These are phyloP conservation scores for Mucor sp. DNA, from an alignment of 371 early-diverging fungal genomes.

Conservation along the genomic window DNA sequence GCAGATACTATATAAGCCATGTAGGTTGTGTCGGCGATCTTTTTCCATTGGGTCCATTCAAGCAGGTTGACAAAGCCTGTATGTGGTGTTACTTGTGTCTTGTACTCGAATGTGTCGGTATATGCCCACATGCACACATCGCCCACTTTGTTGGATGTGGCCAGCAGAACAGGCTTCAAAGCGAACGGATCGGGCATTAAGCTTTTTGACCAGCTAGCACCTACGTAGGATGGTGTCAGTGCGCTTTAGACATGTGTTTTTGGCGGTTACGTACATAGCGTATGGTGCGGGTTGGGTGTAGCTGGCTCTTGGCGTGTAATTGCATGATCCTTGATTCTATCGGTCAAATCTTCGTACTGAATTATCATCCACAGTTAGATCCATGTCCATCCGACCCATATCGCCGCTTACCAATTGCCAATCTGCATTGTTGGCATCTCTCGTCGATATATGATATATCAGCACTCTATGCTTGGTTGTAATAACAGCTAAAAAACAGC, in stretches of 20 bases:
- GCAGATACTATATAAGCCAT: conserved; percentile 16
- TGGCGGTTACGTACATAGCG: conserved; percentile 17
- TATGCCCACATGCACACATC: conserved; percentile 29
- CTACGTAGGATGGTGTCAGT: not conserved
- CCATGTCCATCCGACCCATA: not conserved
- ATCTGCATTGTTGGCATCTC: conserved; percentile 13
- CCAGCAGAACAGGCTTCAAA: conserved; percentile 20
- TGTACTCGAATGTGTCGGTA: not conserved
- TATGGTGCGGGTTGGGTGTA: conserved; percentile 15
- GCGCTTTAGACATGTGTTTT: not conserved
- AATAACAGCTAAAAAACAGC: conserved; percentile 34
- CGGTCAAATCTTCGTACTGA: conserved; percentile 24
- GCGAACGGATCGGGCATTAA: conserved; percentile 18
- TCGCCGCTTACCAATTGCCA: conserved; percentile 26
- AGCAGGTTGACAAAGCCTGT: conserved; percentile 13
- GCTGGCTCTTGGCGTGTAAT: not conserved
- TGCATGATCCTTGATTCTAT: conserved; percentile 6
- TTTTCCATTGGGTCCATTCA: conserved; percentile 24
- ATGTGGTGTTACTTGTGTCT: conserved; percentile 8
- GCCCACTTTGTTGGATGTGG: conserved; percentile 31
- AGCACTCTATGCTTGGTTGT: conserved; percentile 38
- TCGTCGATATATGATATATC: conserved; percentile 21
- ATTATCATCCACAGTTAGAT: not conserved
- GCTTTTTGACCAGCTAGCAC: conserved; percentile 27
- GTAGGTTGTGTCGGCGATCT: conserved; percentile 1